Evolutionary conservation across 2,329 filamentous ascomycete species (phyloP), one percentile per base, ranked within the genome.

Genomic region (Paecilomyces niveus): DNA sequence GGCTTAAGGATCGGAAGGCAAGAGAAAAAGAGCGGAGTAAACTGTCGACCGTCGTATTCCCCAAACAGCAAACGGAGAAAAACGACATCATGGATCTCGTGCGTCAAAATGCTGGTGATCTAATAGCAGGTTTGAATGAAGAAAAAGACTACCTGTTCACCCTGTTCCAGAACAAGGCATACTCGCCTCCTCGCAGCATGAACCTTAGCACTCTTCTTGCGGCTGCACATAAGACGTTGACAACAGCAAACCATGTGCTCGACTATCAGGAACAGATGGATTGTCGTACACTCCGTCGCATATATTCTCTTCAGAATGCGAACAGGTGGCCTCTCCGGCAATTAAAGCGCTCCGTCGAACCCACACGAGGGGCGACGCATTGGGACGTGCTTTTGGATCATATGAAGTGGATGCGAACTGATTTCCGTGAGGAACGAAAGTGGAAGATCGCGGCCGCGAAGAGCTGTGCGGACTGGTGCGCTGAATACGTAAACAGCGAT

Each of bases 361-460:
- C 93, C 3, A 81, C 84, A 3, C 85, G 91, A 39, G 88, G 87
- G 18, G 82, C 85, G 0, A 87, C 88, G 1, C 93, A 97, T 65
- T 90, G 88, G 84, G 94, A 99, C 74, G 83, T 93, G 56, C 73
- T 97, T 57, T 78, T 99, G 32, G 84, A 92, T 65, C 92, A 99
- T 77, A 90, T 93, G 84, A 96, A 92, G 72, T 97, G 93, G 93
- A 95, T 99, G 90, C 85, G 92, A 55, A 97, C 92, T 1, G 94
- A 99, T 74, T 97, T 97, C 68, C 84, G 89, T 55, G 90, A 97
- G 74, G 94, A 97, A 72, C 81, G 91, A 49, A 96, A 96, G 71
- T 96, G 92, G 92, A 97, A 97, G 76, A 86, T 85, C 69, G 84
- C 89, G 2, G 83, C 88, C 35, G 92, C 92, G 4, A 88, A 87